Percentiles rank a stretch among this genome's conserved stretches.
These are phyloP conservation scores for Takashimella tepidaria DNA, from an alignment of 1,284 basidiomycete species.

Conservation along the genomic window DNA sequence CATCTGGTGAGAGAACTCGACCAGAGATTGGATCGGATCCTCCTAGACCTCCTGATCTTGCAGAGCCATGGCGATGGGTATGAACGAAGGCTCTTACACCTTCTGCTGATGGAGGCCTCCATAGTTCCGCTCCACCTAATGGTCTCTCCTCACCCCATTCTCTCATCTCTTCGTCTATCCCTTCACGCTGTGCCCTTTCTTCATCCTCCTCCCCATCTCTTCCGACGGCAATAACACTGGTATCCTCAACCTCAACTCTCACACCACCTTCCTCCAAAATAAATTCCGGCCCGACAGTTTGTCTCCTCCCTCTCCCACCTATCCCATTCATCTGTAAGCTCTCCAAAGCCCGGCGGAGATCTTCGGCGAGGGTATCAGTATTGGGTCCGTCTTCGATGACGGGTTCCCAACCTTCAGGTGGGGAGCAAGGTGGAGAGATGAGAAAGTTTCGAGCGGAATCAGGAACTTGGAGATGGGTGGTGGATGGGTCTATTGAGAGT, in stretches of 20 bases:
- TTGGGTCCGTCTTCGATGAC: constrained; percentile 91
- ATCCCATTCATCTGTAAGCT: constrained; percentile 42
- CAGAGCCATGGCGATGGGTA: too few relatives aligned
- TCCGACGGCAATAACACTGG: constrained; percentile 11
- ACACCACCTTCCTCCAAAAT: constrained; percentile 42
- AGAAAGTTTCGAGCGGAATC: constrained; percentile 85
- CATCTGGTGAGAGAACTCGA: constrained; percentile 14
- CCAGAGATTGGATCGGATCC: constrained; percentile 3
- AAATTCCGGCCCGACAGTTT: constrained; percentile 29
- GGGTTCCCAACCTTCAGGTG: constrained; percentile 94
- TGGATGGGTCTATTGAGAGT: constrained; percentile 39
- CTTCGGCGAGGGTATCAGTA: constrained; percentile 73
- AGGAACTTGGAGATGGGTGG: constrained; percentile 64
- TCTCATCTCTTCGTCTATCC: constrained; percentile 10
- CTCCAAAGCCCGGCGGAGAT: constrained; percentile 72
- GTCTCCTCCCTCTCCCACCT: constrained; percentile 8
- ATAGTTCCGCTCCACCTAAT: neutral
- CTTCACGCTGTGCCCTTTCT: constrained; percentile 9
- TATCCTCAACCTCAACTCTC: constrained; percentile 42
- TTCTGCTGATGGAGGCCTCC: neutral
- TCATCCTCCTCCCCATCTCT: constrained; percentile 18
- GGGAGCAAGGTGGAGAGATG: constrained; percentile 96
- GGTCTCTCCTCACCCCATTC: constrained; percentile 12
- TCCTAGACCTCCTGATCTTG: too few relatives aligned
- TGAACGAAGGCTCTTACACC: constrained; percentile 11